Percentiles rank a stretch among this genome's conserved stretches.
phyloP scores from a whole-genome alignment of 768 basidiomycete species.

The Tylopilus intermedius region DNA sequence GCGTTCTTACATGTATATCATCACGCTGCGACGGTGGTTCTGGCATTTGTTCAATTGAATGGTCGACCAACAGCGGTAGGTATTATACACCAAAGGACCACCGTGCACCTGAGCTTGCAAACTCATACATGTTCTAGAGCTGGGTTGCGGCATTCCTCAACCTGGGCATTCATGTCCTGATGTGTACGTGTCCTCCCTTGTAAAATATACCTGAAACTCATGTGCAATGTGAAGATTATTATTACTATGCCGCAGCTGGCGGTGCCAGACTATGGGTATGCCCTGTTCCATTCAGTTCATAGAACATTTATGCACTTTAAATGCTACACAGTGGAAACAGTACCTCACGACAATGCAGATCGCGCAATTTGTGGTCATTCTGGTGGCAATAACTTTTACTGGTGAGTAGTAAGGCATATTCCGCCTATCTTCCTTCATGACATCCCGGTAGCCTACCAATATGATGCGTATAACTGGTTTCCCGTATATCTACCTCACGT shows the following conservation, averaged over 20 bases:
- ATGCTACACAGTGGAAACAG: slow-evolving; percentile 18
- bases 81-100: slow-evolving; percentile 8
- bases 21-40: slow-evolving; percentile 89
- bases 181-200: slow-evolving; percentile 61
- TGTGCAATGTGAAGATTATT: slow-evolving; percentile 64
- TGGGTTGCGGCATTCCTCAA: slow-evolving; percentile 91
- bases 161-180: slow-evolving; percentile 86
- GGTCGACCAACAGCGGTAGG: slow-evolving; percentile 84
- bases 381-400: slow-evolving; percentile 5
- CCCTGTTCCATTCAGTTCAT: not conserved
- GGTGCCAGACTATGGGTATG: slow-evolving; percentile 21
- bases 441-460: slow-evolving; percentile 13
- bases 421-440: not conserved
- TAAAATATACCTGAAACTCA: not conserved
- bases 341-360: slow-evolving; percentile 24
- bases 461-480: slow-evolving; percentile 18
- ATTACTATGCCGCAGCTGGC: slow-evolving; percentile 94
- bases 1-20: slow-evolving; percentile 98
- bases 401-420: slow-evolving; percentile 4
- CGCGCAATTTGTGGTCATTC: slow-evolving; percentile 18
- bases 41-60: slow-evolving; percentile 90
- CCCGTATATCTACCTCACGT: slow-evolving; percentile 14
- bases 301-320: not conserved
- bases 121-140: slow-evolving; percentile 46
- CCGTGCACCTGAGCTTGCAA: not conserved